Evolutionary conservation across 306 rosid genomes (phyloP), one percentile per base, ranked within the genome.

Genomic region (Amphicarpaea edgeworthii): DNA sequence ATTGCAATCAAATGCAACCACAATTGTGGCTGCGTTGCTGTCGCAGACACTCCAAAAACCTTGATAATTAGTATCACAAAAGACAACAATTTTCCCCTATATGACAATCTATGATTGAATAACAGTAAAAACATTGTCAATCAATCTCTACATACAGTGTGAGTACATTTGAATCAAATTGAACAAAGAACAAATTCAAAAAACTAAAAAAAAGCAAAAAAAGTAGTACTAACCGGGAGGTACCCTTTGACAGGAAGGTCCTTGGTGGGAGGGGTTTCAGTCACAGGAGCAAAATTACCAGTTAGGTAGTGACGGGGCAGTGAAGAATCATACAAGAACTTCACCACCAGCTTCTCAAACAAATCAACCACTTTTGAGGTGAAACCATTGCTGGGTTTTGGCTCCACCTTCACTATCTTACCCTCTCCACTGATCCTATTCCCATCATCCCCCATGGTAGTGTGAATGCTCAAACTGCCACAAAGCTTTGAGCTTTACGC

Each of bases 241-340:
- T 54, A 17, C 1, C 99, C 99, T 63, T 69, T 76, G 12, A 95
- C 86, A 17, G 66, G 77, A 28, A 95, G 97, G 59, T 90, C 70
- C 68, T 20, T 83, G n/a, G 84, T 79, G 10, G 97, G 97, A 77
- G 97, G 93, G 11, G 97, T 95, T 63, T 95, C 98, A n/a, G n/a
- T 41, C 10, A 89, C 87, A 20, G 99, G 97, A 77, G 93, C 88
- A 20, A 89, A 92, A 82, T 95, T 95, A 17, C 93, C 93, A 37
- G 88, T 12, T 68, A 95, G 97, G 85, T 90, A 89, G 55, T 83
- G 96, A 45, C 77, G 96, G 24, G 97, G 92, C 49, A 55, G 82
- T 14, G 97, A 84, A 73, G 89, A 34, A 40, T 86, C 93, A 73
- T 87, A 80, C 83, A 89, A 79, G 4, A 83, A 68, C 96, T 86